phyloP scores from a whole-genome alignment of 169 alveolate species.

The Plasmodium relictum region DNA sequence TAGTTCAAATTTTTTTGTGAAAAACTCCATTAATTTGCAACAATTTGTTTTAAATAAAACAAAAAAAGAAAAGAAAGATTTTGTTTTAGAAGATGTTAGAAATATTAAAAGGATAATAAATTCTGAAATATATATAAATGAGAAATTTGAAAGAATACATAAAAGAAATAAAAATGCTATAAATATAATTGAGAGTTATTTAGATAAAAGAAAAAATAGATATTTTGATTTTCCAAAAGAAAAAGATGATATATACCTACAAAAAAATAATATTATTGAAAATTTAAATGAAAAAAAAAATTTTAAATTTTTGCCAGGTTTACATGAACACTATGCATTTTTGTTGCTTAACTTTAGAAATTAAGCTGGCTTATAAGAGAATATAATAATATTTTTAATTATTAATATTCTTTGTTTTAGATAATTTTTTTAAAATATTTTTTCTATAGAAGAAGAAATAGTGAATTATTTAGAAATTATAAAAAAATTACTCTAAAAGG shows the following conservation, averaged over 20 bases:
- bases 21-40: constrained; percentile 6
- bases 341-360: constrained; percentile 41
- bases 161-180: constrained; percentile 70
- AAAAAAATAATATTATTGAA: constrained; percentile 8
- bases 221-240: constrained; percentile 41
- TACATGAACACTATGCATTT: constrained; percentile 60
- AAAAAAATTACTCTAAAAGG: too few species aligned
- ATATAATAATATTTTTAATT: neutral
- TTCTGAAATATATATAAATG: constrained; percentile 69
- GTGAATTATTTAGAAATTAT: too few species aligned
- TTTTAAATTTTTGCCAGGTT: constrained; percentile 21
- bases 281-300: constrained; percentile 21
- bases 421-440: too few species aligned
- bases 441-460: too few species aligned
- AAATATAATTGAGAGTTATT: constrained; percentile 60
- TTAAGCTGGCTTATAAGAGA: constrained; percentile 40
- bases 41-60: constrained; percentile 8
- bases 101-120: constrained; percentile 73
- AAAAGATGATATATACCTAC: constrained; percentile 24
- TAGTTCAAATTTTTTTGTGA: constrained; percentile 17
- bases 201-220: constrained; percentile 35
- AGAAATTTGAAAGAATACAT: constrained; percentile 65
- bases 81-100: constrained; percentile 56
- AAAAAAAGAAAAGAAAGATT: constrained; percentile 37
- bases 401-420: too few species aligned